Evolutionary conservation across 306 rosid genomes (phyloP), one percentile per base, ranked within the genome.

Genomic region (Malus sieversii): DNA sequence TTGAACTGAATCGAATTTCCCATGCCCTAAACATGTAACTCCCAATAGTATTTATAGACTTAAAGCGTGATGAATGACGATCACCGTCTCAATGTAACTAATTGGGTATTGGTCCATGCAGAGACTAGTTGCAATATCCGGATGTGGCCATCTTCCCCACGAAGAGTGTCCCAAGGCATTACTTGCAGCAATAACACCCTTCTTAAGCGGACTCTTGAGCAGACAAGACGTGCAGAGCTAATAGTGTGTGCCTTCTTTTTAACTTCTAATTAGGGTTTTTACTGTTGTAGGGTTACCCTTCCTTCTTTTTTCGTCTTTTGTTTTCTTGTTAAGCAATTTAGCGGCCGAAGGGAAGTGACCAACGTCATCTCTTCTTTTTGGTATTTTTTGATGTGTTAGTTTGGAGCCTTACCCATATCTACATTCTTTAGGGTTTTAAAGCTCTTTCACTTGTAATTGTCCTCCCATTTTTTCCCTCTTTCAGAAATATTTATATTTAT

Each of bases 151-250:
- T 84, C 96, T 94, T 55, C 98, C 98, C 9, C 98, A 91, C 52
- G 98, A 94, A 84, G 98, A 94, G 82, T 94, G 97, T 81, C 97
- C 98, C 2, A 91, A 92, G 82, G 96, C 98, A 68, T 81, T 94
- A 70, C 92, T 94, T 65, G 94, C 97, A 23, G 97, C 96, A 40
- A 71, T 91, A 61, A 79, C 86, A 67, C 98, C 98, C 63, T 94
- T 94, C 89, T 77, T 94, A 68, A 82, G 78, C 81, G 82, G 92
- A 79, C 85, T 90, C 64, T 67, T 66, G 40, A 38, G 45, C 70
- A 66, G 20, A 66, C 16, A 16, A 66, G 70, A 66, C 48, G 3
- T 20, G 45, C 70, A 35, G 10, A 33, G 46, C 70, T 48, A 35
- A 66, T 66, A 35, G 70, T 66, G 48, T 66, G 48, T 33, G 35